These are phyloP conservation scores for Theobroma cacao DNA, from an alignment of 345 rosid species.

Conservation along the genomic window DNA sequence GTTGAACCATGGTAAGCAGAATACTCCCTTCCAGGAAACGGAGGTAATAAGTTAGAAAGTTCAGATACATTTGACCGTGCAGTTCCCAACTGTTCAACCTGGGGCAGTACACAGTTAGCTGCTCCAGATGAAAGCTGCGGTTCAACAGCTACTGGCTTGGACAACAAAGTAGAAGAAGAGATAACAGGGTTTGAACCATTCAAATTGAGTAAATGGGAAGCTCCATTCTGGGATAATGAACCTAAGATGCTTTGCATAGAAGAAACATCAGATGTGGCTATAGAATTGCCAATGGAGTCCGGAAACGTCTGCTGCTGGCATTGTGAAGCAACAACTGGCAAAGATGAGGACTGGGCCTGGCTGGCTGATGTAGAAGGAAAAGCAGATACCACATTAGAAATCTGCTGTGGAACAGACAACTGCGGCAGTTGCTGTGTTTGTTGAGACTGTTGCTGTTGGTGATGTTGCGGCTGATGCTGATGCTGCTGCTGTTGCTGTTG, in stretches of 20 bases:
- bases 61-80: constrained; percentile 52
- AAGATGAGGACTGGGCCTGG: constrained; percentile 52
- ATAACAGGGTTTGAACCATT: constrained; percentile 54
- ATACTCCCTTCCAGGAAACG: constrained; percentile 95
- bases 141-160: constrained; percentile 75
- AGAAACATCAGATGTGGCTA: constrained; percentile 44
- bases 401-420: constrained; percentile 56
- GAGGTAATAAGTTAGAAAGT: constrained; percentile 65
- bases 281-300: constrained; percentile 62
- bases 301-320: constrained; percentile 76
- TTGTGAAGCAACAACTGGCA: constrained; percentile 52
- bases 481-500: not conserved
- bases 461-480: constrained; percentile 9
- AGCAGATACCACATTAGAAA: constrained; percentile 43
- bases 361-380: constrained; percentile 52
- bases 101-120: constrained; percentile 45
- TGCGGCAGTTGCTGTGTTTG: constrained; percentile 38
- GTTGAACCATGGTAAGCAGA: constrained; percentile 60
- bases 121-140: constrained; percentile 53
- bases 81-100: constrained; percentile 65
- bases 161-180: constrained; percentile 68
- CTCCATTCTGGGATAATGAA: constrained; percentile 64
- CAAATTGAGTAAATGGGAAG: constrained; percentile 57
- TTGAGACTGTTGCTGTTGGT: constrained; percentile 29
- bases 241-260: constrained; percentile 72